These are phyloP conservation scores for Ramichloridium luteum DNA, from an alignment of 2,329 filamentous ascomycete genomes.

Conservation along the genomic window DNA sequence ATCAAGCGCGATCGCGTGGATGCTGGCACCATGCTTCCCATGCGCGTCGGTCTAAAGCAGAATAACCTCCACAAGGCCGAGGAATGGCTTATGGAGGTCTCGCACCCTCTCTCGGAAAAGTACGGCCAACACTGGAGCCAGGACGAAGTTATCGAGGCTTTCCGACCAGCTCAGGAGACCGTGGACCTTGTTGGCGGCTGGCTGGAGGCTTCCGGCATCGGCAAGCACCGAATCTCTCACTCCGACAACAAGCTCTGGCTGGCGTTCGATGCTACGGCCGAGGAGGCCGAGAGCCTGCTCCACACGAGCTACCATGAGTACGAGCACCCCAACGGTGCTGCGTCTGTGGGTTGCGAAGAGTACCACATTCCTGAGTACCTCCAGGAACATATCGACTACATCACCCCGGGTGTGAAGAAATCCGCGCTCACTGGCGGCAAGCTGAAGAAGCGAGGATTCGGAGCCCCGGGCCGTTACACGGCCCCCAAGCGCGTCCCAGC, in stretches of 20 bases:
- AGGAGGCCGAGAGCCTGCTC: conserved; percentile 28
- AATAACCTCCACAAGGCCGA: conserved; percentile 14
- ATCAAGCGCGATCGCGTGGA: not conserved
- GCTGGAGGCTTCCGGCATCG: conserved; percentile 24
- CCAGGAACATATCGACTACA: conserved; percentile 41
- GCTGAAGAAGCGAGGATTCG: too few species aligned
- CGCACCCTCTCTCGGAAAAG: conserved; percentile 20
- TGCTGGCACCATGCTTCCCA: conserved; percentile 24
- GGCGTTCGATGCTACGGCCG: conserved; percentile 26
- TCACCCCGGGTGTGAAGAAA: conserved; percentile 37
- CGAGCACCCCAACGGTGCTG: conserved; percentile 18
- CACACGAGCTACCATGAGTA: conserved; percentile 28
- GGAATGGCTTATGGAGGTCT: conserved; percentile 22
- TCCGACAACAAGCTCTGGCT: conserved; percentile 27
- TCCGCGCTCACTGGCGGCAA: not conserved
- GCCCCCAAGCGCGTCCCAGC: too few species aligned
- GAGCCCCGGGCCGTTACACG: not conserved
- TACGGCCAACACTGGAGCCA: conserved; percentile 26
- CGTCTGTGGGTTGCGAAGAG: conserved; percentile 30
- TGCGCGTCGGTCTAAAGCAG: conserved; percentile 20
- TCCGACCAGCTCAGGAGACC: conserved; percentile 25
- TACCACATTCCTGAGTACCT: conserved; percentile 29
- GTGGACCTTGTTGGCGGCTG: conserved; percentile 27
- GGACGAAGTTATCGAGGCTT: conserved; percentile 28
- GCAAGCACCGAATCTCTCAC: conserved; percentile 18